Evolutionary conservation across 176 grass and related monocot species (phyloP), one percentile per base, ranked within the genome.

Genomic region (Bothriochloa decipiens): DNA sequence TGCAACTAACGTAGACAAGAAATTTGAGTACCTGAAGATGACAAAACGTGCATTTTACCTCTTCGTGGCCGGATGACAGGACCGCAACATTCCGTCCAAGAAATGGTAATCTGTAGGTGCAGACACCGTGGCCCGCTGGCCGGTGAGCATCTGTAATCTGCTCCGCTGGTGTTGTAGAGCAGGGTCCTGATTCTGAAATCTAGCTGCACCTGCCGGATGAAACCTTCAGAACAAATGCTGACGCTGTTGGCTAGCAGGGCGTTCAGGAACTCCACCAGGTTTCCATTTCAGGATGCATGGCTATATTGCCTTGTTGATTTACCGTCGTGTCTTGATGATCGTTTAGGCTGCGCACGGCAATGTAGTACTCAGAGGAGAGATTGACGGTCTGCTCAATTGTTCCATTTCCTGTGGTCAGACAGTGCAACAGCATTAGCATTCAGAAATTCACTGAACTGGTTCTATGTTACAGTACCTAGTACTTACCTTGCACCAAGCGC

Each of bases 331-430:
- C 84, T 9, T 88, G 71, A 46, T 77, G 71, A 47, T 77, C 60
- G 26, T 94, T 84, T 23, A 90, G 74, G 79, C 95, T 97, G 60
- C 79, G 33, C 82, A 97, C 84, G 70, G 85, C 62, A 70, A 93
- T 63, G 69, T 83, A 92, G 74, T 52, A 52, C 49, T 52, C 14
- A 52, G 15, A 50, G 49, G 49, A 52, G 5, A 17, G 49, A 52
- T 85, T 32, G 75, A 88, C 85, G 8, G 25, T 41, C 76, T 87
- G 89, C 20, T 64, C 72, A 18, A 93, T 75, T 20, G 86, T 81
- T 52, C 95, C 89, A 61, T 81, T 83, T 78, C 87, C 87, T 95
- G 89, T 28, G 77, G 85, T 77, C 65, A 13, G 18, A 15, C 29
- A 81, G 36, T 79, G 49, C 67, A 18, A 45, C 43, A 45, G 11